Evolutionary conservation across 805 yeast genomes (phyloP), one percentile per base, ranked within the genome.

Genomic region (Wickerhamiella azymoides): DNA sequence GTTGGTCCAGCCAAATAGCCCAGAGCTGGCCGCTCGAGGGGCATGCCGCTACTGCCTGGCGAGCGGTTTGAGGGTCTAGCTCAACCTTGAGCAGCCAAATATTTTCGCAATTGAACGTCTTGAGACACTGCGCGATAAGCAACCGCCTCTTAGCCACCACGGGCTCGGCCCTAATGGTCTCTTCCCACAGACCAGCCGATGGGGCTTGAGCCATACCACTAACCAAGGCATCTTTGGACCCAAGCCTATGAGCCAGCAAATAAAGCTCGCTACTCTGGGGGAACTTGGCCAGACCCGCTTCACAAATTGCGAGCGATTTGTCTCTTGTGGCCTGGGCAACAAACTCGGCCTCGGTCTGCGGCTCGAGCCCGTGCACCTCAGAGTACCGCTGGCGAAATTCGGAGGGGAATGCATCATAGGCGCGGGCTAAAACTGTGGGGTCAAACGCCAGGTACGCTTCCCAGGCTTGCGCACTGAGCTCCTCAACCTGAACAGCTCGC

Each of bases 21-120:
- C 95, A 85, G 6, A 89, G 55, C 3, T 57, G 27, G 0, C 88
- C 71, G 0, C 81, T 74, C 0, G 60, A 50, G 0, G 92, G 88
- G 36, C 76, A 68, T 14, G 64, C 62, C 49, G 73, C 72, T 10
- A 84, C 60, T 1, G 82, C 88, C 48, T 69, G 33, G 14, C n/a
- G 14, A 7, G 33, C 33, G 8, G 14, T 13, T 6, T 30, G 33
- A 11, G 33, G 33, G 33, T 30, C 33, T 3, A 30, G 33, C 14
- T 30, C 33, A n/a, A 30, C 33, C 16, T 30, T 30, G 33, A 30
- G 33, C 33, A 13, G 33, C 33, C 33, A 30, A 8, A 30, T 13
- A 16, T 5, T 13, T n/a, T 30, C 33, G 5, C 11, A 13, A n/a
- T 13, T 6, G n/a, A 30, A 30, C 3, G 33, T n/a, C 16, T 30